These are phyloP conservation scores for Lasiodiplodia hormozganensis DNA, from an alignment of 2,329 filamentous ascomycete species.

Conservation along the genomic window DNA sequence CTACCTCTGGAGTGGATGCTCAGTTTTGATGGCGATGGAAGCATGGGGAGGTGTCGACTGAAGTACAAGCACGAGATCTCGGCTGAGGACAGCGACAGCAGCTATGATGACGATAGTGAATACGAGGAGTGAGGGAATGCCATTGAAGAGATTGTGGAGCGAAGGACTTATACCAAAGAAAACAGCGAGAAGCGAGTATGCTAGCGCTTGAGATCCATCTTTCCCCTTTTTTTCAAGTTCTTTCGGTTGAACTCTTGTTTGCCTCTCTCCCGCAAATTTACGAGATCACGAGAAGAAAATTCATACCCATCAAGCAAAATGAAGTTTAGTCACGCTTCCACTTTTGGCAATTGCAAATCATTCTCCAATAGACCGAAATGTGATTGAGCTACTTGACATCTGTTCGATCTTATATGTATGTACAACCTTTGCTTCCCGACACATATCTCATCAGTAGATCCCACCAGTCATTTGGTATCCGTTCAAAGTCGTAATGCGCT, in stretches of 20 bases:
- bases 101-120: neutral
- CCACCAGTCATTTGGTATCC: neutral
- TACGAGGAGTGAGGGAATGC: neutral
- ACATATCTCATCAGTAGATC: neutral
- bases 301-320: no score
- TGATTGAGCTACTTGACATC: neutral
- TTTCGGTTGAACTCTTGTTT: no score
- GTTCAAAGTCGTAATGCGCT: neutral
- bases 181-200: no score
- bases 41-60: slow-evolving; percentile 49
- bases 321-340: no score
- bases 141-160: no score
- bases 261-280: no score
- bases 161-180: no score
- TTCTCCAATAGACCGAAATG: neutral
- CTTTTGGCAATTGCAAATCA: neutral
- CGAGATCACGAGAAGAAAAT: no score
- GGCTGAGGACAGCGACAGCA: slow-evolving; percentile 31
- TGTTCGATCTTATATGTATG: neutral
- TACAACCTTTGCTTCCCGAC: neutral
- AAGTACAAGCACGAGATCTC: slow-evolving; percentile 48
- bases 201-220: no score
- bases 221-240: no score
- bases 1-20: slow-evolving; percentile 52
- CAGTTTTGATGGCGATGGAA: slow-evolving; percentile 48